Evolutionary conservation across 2,329 filamentous ascomycete species (phyloP), one percentile per base, ranked within the genome.

Genomic region (Xylariaceae sp.): DNA sequence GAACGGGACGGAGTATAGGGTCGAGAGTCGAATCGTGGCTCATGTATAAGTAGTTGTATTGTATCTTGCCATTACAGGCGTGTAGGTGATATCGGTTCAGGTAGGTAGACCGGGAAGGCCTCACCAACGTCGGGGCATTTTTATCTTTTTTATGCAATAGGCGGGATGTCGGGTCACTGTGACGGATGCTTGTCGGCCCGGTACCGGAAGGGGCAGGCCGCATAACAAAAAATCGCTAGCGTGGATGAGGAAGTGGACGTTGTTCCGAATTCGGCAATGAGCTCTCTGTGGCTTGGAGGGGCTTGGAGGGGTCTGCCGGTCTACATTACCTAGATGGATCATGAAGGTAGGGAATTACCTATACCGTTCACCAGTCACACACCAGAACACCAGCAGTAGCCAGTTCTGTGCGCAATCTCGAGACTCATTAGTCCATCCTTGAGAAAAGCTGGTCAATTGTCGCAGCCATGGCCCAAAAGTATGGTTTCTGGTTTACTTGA

Each of bases 211-310:
- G 41, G 16, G 19, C n/a, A 13, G 13, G 16, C 10, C 26, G n/a
- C n/a, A n/a, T 36, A 36, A 29, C 19, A 47, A 47, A 47, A 41
- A 39, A 4, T 39, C 9, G 15, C 29, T 46, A 46, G 49, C 34
- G 34, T 22, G 32, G 39, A 18, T 18, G 3, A 32, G 19, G 41
- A 18, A 13, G 36, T 50, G 21, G n/a, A 21, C 21, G 15, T 21
- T n/a, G 40, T 50, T 54, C 52, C 52, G 52, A 54, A 51, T 51
- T 54, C 52, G 52, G 52, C 52, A 54, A 54, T 37, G 29, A 54
- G 52, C 52, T 54, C 43, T 40, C n/a, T 18, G 30, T 15, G 26
- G 29, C 34, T 32, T 30, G 51, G 51, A 54, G 51, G 47, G 47
- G 51, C 32, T 12, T 34, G 51, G 51, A 54, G 51, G 51, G 51